A percentile compares a stretch with the other conserved stretches of the same genome.
Evolutionary conservation across 2,329 filamentous ascomycete genomes (phyloP).

Genomic region (Venturia carpophila): DNA sequence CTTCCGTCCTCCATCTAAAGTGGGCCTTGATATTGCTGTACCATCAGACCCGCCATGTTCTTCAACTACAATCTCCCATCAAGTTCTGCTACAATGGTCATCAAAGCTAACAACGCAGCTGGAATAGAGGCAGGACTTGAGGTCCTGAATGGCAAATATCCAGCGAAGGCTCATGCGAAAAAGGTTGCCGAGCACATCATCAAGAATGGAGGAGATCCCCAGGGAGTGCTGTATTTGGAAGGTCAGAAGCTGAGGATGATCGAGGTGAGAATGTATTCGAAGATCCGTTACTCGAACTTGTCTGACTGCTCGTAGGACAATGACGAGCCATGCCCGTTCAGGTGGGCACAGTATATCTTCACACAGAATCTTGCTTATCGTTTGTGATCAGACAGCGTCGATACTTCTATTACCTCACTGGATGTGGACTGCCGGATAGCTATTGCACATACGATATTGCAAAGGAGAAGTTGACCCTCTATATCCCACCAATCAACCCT

Average conservation of each 20-base stretch:
- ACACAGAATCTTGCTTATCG: neutral
- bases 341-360: conserved; percentile 43
- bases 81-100: neutral
- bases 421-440: conserved; percentile 73
- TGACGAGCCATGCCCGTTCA: conserved; percentile 73
- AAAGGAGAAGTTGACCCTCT: conserved; percentile 67
- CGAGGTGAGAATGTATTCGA: conserved; percentile 41
- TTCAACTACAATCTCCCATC: neutral
- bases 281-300: neutral
- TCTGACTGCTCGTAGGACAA: conserved; percentile 52
- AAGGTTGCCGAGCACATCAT: conserved; percentile 75
- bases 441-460: conserved; percentile 74
- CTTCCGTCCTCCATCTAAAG: neutral
- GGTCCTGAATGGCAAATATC: conserved; percentile 54
- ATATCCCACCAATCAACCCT: conserved; percentile 82
- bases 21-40: neutral
- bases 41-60: neutral
- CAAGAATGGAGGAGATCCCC: conserved; percentile 53
- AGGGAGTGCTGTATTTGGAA: conserved; percentile 80
- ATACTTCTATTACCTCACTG: conserved; percentile 91
- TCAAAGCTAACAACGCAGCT: conserved; percentile 12
- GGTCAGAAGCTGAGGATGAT: conserved; percentile 70
- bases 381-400: conserved; percentile 62
- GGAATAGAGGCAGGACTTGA: conserved; percentile 5
- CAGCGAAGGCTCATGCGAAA: conserved; percentile 78